phyloP scores from a whole-genome alignment of 768 basidiomycete genomes.

The Suillus luteus region DNA sequence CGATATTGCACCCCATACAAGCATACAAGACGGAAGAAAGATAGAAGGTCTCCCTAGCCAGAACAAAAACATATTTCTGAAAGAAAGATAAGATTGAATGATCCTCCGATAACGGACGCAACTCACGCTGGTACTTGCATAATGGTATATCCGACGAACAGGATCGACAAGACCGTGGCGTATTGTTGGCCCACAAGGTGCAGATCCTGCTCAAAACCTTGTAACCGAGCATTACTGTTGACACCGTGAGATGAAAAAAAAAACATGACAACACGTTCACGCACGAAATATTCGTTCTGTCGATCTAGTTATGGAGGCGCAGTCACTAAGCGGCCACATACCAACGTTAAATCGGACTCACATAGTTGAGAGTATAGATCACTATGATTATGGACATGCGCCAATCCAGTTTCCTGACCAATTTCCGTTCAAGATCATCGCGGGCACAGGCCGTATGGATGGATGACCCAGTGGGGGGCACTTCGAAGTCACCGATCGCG shows the following conservation, averaged over 20 bases:
- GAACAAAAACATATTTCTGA: conserved; percentile 35
- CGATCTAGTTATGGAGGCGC: no score
- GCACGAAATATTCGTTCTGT: no score
- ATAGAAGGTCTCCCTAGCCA: conserved; percentile 31
- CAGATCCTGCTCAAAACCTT: conserved; percentile 26
- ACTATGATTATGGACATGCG: no score
- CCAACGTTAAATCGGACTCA: no score
- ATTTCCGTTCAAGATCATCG: no score
- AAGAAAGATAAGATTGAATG: neutral
- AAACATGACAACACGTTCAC: no score
- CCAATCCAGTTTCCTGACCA: no score
- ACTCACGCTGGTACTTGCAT: conserved; percentile 27
- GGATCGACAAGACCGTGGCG: conserved; percentile 26
- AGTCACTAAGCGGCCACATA: no score
- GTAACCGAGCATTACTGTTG: conserved; percentile 21
- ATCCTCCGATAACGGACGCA: neutral
- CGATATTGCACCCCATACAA: conserved; percentile 41
- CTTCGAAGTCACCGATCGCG: no score
- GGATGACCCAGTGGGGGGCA: no score
- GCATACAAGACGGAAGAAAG: conserved; percentile 26
- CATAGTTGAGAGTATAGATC: no score
- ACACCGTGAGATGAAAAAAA: neutral
- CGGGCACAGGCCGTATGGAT: no score
- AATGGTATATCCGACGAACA: conserved; percentile 29
- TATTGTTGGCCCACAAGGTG: conserved; percentile 27